A percentile compares a stretch with the other conserved stretches of the same genome.
Evolutionary conservation across 306 rosid species (phyloP).

Genomic region (Pyrus bretschneideri): DNA sequence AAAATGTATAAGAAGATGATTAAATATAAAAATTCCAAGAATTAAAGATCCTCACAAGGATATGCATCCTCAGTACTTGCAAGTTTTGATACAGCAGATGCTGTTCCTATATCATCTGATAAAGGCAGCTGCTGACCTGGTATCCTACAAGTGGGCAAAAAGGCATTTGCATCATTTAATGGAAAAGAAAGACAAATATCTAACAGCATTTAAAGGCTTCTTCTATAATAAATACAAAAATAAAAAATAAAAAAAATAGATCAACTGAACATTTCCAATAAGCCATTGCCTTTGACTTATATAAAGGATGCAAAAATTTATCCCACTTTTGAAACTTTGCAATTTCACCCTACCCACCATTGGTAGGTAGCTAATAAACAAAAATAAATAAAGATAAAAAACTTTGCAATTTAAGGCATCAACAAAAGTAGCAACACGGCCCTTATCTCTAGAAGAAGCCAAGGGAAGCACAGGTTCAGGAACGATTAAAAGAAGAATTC

Average conservation of each 20-base stretch:
- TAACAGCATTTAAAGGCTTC: slow-evolving; percentile 2
- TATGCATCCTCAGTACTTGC: slow-evolving; percentile 25
- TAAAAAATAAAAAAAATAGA: neutral
- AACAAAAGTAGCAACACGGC: neutral
- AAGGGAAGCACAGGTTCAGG: neutral
- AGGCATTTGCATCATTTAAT: slow-evolving; percentile 18
- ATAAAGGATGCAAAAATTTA: neutral
- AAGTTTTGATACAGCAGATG: slow-evolving; percentile 40
- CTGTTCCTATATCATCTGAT: slow-evolving; percentile 41
- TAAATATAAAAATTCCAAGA: neutral
- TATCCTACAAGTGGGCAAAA: slow-evolving; percentile 42
- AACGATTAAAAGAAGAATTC: slow-evolving; percentile 1
- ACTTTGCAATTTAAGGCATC: neutral
- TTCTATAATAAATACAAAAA: neutral
- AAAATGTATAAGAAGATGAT: neutral
- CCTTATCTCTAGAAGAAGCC: neutral
- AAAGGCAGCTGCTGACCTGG: slow-evolving; percentile 33
- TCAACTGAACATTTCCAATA: neutral
- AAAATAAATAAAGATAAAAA: too few relatives aligned
- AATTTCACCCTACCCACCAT: neutral
- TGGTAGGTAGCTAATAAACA: neutral
- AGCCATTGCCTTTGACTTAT: neutral
- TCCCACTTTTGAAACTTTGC: neutral
- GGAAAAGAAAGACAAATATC: slow-evolving; percentile 10
- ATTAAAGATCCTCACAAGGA: slow-evolving; percentile 32